Conservation (phyloP, 345 rosid species). For the Gossypium mustelinum region DNA sequence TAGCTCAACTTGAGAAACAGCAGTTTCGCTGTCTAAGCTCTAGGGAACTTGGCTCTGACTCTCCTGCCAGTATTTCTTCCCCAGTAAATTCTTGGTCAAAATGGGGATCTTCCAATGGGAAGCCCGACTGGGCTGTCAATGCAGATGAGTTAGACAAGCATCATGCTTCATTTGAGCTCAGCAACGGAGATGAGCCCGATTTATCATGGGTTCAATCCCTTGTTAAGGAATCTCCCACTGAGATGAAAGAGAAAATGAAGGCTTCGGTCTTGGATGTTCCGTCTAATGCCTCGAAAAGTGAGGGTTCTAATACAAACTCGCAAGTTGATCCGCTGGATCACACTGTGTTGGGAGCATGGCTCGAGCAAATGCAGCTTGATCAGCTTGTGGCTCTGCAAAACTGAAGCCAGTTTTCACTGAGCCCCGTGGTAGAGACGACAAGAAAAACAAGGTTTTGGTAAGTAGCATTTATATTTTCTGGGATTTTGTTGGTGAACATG, state of each 20-base stretch:
- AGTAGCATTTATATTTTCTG: no score
- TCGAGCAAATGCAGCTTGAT: no score
- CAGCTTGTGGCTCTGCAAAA: no score
- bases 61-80: slow-evolving; percentile 44
- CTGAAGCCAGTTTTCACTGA: no score
- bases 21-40: slow-evolving; percentile 50
- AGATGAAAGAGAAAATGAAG: slow-evolving; percentile 46
- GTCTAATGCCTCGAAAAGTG: background rate
- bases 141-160: slow-evolving; percentile 39
- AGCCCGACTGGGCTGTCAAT: slow-evolving; percentile 64
- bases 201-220: slow-evolving; percentile 85
- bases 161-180: background rate
- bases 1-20: slow-evolving; percentile 67
- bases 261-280: slow-evolving; percentile 25
- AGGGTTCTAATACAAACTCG: no score
- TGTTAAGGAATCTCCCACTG: slow-evolving; percentile 68
- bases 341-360: no score
- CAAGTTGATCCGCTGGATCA: no score
- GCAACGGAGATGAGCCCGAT: slow-evolving; percentile 63
- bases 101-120: slow-evolving; percentile 85
- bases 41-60: slow-evolving; percentile 54
- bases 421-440: no score
- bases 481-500: no score
- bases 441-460: no score
- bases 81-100: slow-evolving; percentile 65